phyloP scores from a whole-genome alignment of 495 filamentous ascomycete genomes.

The Cercophora sp. region DNA sequence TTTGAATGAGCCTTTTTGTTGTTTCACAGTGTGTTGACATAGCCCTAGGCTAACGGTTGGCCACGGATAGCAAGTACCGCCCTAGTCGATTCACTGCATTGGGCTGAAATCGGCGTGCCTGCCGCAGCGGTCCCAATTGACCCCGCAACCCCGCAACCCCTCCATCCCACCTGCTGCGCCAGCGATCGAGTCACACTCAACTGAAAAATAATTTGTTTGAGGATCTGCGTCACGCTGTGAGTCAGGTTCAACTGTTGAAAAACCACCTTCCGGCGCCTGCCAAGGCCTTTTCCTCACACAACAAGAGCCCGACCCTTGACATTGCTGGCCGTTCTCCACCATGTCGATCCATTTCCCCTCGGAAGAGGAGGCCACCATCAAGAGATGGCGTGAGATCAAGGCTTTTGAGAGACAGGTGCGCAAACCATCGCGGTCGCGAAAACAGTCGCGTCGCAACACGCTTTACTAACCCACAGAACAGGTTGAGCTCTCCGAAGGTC shows the following conservation, averaged over 20 bases:
- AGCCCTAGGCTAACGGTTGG: too few relatives aligned
- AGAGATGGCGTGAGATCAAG: constrained; percentile 82
- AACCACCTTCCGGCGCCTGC: too few relatives aligned
- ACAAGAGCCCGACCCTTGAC: too few relatives aligned
- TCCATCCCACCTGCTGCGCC: constrained; percentile 6
- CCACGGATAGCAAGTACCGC: too few relatives aligned
- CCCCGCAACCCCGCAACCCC: constrained; percentile 25
- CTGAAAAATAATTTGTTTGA: constrained; percentile 18
- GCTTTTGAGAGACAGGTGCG: constrained; percentile 62
- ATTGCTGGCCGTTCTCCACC: too few relatives aligned
- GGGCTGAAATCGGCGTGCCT: neutral
- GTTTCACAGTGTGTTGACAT: too few relatives aligned
- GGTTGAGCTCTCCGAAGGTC: constrained; percentile 54
- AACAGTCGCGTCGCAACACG: too few relatives aligned
- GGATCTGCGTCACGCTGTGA: constrained; percentile 12
- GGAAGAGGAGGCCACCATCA: constrained; percentile 78
- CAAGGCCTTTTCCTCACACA: too few relatives aligned
- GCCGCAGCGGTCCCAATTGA: neutral
- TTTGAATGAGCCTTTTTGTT: too few relatives aligned
- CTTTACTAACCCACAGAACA: constrained; percentile 20
- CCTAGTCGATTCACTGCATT: too few relatives aligned
- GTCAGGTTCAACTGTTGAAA: constrained; percentile 12
- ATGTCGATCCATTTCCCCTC: constrained; percentile 92
- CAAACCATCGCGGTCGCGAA: too few relatives aligned
- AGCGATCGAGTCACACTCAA: constrained; percentile 25